A percentile compares a stretch with the other conserved stretches of the same genome.
Conservation (phyloP, 257 asterid genomes). For the Solanum ossicruentum region DNA sequence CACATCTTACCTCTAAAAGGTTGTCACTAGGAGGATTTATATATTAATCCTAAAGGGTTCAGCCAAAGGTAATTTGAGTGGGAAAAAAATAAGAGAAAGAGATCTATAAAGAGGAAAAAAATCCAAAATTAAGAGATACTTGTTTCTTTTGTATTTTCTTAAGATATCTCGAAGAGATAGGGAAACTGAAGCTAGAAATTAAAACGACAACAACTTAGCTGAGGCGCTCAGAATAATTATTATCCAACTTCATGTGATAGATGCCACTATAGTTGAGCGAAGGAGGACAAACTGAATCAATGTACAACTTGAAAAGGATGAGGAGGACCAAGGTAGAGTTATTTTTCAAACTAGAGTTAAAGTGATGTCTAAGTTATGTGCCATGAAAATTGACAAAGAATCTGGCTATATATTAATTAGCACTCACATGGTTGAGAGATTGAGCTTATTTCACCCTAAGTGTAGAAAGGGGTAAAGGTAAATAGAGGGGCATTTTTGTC, state of each 20-base stretch:
- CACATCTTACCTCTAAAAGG: not conserved
- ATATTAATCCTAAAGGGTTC: not conserved
- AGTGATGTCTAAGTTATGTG: not conserved
- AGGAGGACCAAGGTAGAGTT: not conserved
- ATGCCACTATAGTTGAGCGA: not conserved
- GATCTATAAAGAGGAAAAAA: not conserved
- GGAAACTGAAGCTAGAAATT: not conserved
- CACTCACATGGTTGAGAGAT: not conserved
- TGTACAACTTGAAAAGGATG: not conserved
- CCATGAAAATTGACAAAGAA: not conserved
- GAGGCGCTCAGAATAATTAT: not conserved
- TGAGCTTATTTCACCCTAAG: not conserved
- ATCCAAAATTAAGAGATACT: not conserved
- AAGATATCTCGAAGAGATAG: not conserved
- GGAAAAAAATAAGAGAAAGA: not conserved
- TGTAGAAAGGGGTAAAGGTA: not conserved
- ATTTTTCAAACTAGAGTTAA: not conserved
- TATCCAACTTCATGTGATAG: not conserved
- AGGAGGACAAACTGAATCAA: not conserved
- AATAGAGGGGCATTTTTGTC: not conserved
- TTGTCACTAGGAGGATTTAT: not conserved
- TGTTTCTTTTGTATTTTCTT: not conserved
- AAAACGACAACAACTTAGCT: not conserved
- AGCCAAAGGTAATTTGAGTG: not conserved
- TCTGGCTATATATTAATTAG: not conserved